These are phyloP conservation scores for Yarrowia keelungensis DNA, from an alignment of 805 yeast genomes.

Conservation along the genomic window DNA sequence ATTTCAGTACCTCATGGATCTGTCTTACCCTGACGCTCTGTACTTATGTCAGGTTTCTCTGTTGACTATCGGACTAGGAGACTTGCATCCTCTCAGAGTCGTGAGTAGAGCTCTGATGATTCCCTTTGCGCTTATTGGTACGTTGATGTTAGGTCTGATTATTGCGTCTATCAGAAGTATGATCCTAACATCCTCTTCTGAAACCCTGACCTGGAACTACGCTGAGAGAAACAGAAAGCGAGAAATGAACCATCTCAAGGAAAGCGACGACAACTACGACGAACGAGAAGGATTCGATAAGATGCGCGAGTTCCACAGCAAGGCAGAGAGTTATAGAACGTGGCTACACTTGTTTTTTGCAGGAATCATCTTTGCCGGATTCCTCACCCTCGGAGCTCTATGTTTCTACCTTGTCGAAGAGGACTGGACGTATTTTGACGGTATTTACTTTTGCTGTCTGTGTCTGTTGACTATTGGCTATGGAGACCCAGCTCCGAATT, in stretches of 20 bases:
- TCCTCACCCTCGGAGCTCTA: slow-evolving; percentile 78
- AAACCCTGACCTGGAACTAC: slow-evolving; percentile 70
- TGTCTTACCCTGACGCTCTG: slow-evolving; percentile 67
- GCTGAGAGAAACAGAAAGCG: slow-evolving; percentile 60
- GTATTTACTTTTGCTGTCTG: slow-evolving; percentile 77
- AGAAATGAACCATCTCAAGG: slow-evolving; percentile 44
- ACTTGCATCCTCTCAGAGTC: slow-evolving; percentile 61
- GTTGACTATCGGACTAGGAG: slow-evolving; percentile 86
- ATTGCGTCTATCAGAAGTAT: slow-evolving; percentile 72
- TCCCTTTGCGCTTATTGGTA: slow-evolving; percentile 73
- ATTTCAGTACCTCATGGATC: slow-evolving; percentile 56
- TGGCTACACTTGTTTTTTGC: slow-evolving; percentile 50
- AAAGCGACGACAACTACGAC: not conserved
- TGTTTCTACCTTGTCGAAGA: slow-evolving; percentile 64
- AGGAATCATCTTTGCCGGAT: slow-evolving; percentile 55
- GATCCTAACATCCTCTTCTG: slow-evolving; percentile 63
- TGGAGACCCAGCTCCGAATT: slow-evolving; percentile 72
- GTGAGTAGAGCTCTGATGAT: slow-evolving; percentile 66
- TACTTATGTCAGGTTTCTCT: slow-evolving; percentile 77
- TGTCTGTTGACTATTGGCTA: slow-evolving; percentile 84
- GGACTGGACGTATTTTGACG: slow-evolving; percentile 72
- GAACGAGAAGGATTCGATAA: slow-evolving; percentile 59
- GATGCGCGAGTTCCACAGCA: slow-evolving; percentile 61
- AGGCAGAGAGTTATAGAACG: slow-evolving; percentile 46
- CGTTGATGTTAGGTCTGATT: slow-evolving; percentile 74